A percentile compares a stretch with the other conserved stretches of the same genome.
phyloP scores from a whole-genome alignment of 345 rosid species.

The Hibiscus trionum region DNA sequence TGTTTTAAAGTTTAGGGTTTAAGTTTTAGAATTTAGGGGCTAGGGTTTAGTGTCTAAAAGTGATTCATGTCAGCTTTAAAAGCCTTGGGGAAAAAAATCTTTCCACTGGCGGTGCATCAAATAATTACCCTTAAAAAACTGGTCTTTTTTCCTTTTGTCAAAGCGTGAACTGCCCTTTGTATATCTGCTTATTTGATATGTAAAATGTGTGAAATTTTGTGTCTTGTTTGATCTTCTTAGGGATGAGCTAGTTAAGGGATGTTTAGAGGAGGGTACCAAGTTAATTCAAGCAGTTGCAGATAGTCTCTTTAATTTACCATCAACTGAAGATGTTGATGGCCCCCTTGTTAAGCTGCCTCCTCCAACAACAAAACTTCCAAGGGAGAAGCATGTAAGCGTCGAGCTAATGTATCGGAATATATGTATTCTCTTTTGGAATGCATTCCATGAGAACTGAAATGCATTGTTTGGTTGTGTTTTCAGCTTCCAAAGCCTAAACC shows the following conservation, averaged over 20 bases:
- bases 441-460: not conserved
- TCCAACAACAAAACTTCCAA: constrained; percentile 65
- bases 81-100: too few relatives aligned
- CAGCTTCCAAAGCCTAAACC: constrained; percentile 55
- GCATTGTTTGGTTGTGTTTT: constrained; percentile 9
- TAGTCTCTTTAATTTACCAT: constrained; percentile 60
- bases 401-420: too few relatives aligned
- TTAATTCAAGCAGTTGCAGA: constrained; percentile 69
- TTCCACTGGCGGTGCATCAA: too few relatives aligned
- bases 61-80: too few relatives aligned
- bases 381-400: constrained; percentile 70
- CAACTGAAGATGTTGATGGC: constrained; percentile 70
- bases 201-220: too few relatives aligned
- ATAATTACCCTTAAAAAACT: too few relatives aligned
- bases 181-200: not conserved
- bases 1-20: too few relatives aligned
- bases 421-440: too few relatives aligned
- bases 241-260: constrained; percentile 57
- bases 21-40: too few relatives aligned
- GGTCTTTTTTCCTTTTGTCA: too few relatives aligned
- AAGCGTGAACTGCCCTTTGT: too few relatives aligned
- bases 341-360: constrained; percentile 76
- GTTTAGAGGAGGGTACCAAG: constrained; percentile 53
- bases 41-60: too few relatives aligned
- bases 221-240: constrained; percentile 18